Evolutionary conservation across 805 yeast genomes (phyloP).

Genomic region (Cyberlindnera nakhonratchasimensis): DNA sequence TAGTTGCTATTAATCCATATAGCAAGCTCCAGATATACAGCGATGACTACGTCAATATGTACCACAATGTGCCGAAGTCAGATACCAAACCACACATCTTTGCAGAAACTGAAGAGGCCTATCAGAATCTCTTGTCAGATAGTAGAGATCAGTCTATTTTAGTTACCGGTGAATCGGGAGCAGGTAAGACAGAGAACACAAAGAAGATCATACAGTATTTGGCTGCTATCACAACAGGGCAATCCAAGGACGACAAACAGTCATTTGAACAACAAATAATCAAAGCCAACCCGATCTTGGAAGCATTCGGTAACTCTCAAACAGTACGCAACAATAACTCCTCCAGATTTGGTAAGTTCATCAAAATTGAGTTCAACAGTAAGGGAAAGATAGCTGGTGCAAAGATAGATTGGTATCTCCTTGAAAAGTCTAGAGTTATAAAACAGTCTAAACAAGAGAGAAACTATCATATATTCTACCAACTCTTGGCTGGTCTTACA

Average conservation of each 20-base stretch:
- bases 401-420: conserved; percentile 86
- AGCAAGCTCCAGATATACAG: conserved; percentile 68
- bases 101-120: conserved; percentile 85
- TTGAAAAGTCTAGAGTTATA: conserved; percentile 92
- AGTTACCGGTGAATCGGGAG: conserved; percentile 99
- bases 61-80: conserved; percentile 45
- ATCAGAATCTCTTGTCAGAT: conserved; percentile 64
- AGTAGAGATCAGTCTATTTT: conserved; percentile 81
- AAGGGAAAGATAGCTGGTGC: conserved; percentile 78
- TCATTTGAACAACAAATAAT: conserved; percentile 80
- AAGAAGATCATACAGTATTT: conserved; percentile 91
- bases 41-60: conserved; percentile 50
- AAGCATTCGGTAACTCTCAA: conserved; percentile 95
- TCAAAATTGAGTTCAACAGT: conserved; percentile 71
- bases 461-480: conserved; percentile 92
- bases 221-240: conserved; percentile 62
- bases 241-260: conserved; percentile 16
- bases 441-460: conserved; percentile 73
- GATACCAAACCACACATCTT: conserved; percentile 81
- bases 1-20: conserved; percentile 96
- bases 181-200: conserved; percentile 97
- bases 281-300: conserved; percentile 93
- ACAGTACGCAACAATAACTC: conserved; percentile 92
- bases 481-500: conserved; percentile 66
- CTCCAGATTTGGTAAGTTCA: conserved; percentile 94